Conservation (phyloP, 2,329 filamentous ascomycete species). For the Penicillium griseofulvum region DNA sequence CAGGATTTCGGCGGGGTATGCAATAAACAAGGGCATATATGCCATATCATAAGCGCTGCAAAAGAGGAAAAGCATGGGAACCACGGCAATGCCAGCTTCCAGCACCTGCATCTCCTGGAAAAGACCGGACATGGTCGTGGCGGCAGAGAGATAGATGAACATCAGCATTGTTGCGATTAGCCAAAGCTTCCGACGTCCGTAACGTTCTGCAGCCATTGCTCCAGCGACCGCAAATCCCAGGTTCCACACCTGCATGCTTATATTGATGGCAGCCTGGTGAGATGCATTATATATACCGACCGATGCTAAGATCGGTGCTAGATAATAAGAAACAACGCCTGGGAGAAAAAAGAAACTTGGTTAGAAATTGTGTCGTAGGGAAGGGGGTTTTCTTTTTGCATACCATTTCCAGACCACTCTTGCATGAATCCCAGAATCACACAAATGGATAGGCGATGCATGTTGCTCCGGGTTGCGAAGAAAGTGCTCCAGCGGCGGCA, state of each 20-base stretch:
- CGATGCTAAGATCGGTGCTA: constrained; percentile 15
- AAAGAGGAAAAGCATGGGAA: constrained; percentile 24
- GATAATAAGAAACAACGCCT: constrained; percentile 26
- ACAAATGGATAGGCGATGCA: constrained; percentile 23
- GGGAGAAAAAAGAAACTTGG: background rate
- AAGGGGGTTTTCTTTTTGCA: background rate
- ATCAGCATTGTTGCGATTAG: constrained; percentile 14
- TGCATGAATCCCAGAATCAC: constrained; percentile 25
- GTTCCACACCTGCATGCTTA: constrained; percentile 16
- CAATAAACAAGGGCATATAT: constrained; percentile 20
- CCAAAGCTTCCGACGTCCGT: constrained; percentile 16
- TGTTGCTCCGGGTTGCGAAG: constrained; percentile 14
- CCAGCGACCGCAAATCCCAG: constrained; percentile 4
- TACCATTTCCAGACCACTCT: constrained; percentile 13
- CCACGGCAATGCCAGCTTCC: constrained; percentile 27
- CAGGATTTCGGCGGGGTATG: constrained; percentile 22
- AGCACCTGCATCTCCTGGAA: constrained; percentile 17
- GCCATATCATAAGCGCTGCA: constrained; percentile 21
- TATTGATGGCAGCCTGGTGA: constrained; percentile 15
- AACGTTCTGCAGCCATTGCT: constrained; percentile 7
- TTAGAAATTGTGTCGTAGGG: background rate
- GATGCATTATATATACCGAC: constrained; percentile 19
- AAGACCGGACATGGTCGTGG: constrained; percentile 16
- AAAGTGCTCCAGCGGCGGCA: constrained; percentile 20
- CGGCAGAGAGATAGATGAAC: constrained; percentile 18